phyloP scores from a whole-genome alignment of 1,284 basidiomycete genomes.

The Gymnopus androsaceus region DNA sequence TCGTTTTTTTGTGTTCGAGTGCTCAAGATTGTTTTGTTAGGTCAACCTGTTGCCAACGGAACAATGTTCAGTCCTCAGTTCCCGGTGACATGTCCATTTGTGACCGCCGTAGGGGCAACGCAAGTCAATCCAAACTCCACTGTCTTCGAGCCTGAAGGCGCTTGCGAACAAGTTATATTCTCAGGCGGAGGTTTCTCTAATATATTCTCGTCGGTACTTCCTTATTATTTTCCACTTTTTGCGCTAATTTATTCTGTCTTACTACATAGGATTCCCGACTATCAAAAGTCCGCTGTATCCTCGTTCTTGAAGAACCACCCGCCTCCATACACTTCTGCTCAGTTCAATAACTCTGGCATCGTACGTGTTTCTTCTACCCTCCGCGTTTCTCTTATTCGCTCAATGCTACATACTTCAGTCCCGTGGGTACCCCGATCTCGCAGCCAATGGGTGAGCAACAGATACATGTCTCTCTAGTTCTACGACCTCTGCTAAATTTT shows the following conservation, averaged over 20 bases:
- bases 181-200: conserved; percentile 54
- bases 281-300: conserved; percentile 12
- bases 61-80: conserved; percentile 45
- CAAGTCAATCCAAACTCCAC: conserved; percentile 44
- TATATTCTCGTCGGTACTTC: conserved; percentile 35
- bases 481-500: too few relatives aligned
- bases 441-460: conserved; percentile 37
- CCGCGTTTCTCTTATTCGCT: too few relatives aligned
- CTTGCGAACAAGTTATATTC: conserved; percentile 40
- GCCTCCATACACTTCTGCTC: conserved; percentile 41
- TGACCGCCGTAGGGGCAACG: conserved; percentile 56
- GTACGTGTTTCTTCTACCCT: conserved; percentile 33
- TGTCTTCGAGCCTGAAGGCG: conserved; percentile 38
- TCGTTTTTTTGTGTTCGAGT: too few relatives aligned
- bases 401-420: conserved; percentile 25
- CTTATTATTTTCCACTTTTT: too few relatives aligned
- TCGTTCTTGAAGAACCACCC: conserved; percentile 38
- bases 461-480: conserved; percentile 4
- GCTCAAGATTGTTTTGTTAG: conserved; percentile 1
- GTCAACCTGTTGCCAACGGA: conserved; percentile 27
- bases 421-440: conserved; percentile 51
- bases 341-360: conserved; percentile 50
- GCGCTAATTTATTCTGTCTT: conserved; percentile 28
- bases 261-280: conserved; percentile 31
- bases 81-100: conserved; percentile 51